Percentiles rank a stretch among this genome's conserved stretches.
Evolutionary conservation across 139 green algal genomes (phyloP).

Genomic region (Mychonastes homosphaera): DNA sequence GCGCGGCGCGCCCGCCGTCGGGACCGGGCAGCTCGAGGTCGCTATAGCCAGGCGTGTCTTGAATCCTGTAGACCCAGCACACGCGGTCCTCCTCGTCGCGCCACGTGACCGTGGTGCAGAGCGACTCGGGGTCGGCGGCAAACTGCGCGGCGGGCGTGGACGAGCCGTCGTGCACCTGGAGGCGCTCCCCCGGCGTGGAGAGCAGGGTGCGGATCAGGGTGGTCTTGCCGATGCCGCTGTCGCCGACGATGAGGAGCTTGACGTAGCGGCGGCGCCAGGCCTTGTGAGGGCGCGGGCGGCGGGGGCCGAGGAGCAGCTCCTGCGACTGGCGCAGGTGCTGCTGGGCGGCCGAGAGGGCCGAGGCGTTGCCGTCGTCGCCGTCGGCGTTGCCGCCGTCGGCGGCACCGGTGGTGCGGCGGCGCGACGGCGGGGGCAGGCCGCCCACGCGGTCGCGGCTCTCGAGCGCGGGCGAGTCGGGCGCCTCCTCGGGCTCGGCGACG

Average conservation of each 20-base stretch:
- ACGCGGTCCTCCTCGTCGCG: conserved; percentile 57
- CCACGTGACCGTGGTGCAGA: conserved; percentile 56
- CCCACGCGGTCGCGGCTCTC: too few species aligned
- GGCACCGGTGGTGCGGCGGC: too few species aligned
- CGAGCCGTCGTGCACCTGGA: conserved; percentile 59
- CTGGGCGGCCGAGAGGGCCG: too few species aligned
- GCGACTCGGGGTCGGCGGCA: conserved; percentile 44
- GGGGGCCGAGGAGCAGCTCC: conserved; percentile 31
- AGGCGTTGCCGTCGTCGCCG: too few species aligned
- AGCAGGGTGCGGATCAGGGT: conserved; percentile 54
- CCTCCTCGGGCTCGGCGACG: too few species aligned
- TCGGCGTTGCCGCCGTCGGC: too few species aligned
- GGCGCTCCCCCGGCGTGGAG: conserved; percentile 39
- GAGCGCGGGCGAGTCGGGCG: too few species aligned
- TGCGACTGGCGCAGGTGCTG: too few species aligned
- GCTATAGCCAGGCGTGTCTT: conserved; percentile 63
- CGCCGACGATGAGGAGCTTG: conserved; percentile 41
- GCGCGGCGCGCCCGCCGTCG: too few species aligned
- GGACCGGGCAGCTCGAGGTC: conserved; percentile 55
- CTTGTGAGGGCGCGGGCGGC: conserved; percentile 42
- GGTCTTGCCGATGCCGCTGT: conserved; percentile 57
- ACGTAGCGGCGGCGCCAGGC: conserved; percentile 40
- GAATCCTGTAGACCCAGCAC: conserved; percentile 59
- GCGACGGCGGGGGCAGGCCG: too few species aligned
- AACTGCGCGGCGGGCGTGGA: conserved; percentile 56